Percentiles rank a stretch among this genome's conserved stretches.
Conservation (phyloP, 306 rosid genomes). For the Prunus persica region Prunus_persica_NCBIv2 NC_034012.1:3387501-3388000, state of each 20-base stretch:
- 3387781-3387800: conserved; percentile 14
- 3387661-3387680: conserved; percentile 15
- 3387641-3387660: neutral
- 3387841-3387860: neutral
- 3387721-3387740: neutral
- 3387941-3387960: neutral
- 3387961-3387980: neutral
- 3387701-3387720: neutral
- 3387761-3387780: conserved; percentile 24
- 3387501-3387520: no score
- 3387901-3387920: neutral
- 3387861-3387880: neutral
- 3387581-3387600: conserved; percentile 29
- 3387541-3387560: neutral
- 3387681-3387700: neutral
- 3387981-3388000: neutral
- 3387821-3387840: neutral
- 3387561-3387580: neutral
- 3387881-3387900: neutral
- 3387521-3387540: neutral
- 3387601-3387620: conserved; percentile 16
- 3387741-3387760: conserved; percentile 10
- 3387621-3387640: conserved; percentile 11
- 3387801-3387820: neutral
- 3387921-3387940: neutral